Evolutionary conservation across 2,329 filamentous ascomycete genomes (phyloP).

Genomic region (Tricladium varicosporioides): DNA sequence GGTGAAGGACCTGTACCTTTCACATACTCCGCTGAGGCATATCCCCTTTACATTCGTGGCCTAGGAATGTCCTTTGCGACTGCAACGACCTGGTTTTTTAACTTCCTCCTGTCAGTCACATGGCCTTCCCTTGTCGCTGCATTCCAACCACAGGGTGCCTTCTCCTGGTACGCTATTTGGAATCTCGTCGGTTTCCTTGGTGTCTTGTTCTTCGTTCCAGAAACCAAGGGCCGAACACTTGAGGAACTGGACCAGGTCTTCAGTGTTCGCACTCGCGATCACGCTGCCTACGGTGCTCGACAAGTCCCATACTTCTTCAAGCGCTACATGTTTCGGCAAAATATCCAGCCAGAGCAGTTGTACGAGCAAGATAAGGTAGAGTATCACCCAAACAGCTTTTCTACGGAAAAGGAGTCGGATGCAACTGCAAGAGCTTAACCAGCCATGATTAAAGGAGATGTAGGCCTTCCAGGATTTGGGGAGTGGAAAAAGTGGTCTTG

Average conservation of each 20-base stretch:
- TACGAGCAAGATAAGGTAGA: conserved; percentile 3
- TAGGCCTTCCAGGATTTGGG: too few species aligned
- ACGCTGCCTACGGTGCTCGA: conserved; percentile 26
- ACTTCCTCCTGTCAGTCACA: conserved; percentile 57
- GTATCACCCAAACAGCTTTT: conserved; percentile 8
- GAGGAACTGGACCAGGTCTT: conserved; percentile 11
- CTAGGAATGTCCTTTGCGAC: conserved; percentile 61
- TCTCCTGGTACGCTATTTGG: conserved; percentile 51
- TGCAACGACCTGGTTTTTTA: conserved; percentile 57
- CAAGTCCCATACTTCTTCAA: conserved; percentile 20
- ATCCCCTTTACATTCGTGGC: conserved; percentile 39
- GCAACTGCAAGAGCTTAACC: conserved; percentile 9
- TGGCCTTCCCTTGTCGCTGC: conserved; percentile 19
- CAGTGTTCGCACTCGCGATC: conserved; percentile 5
- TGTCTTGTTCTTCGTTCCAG: conserved; percentile 10
- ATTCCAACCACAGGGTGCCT: conserved; percentile 40
- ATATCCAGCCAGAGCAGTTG: conserved; percentile 15
- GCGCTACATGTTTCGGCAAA: conserved; percentile 12
- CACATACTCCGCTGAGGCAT: conserved; percentile 11
- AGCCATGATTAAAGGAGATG: too few species aligned
- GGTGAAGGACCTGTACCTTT: conserved; percentile 10
- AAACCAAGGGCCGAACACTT: conserved; percentile 7
- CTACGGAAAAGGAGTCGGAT: conserved; percentile 8
- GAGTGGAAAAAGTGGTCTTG: too few species aligned
- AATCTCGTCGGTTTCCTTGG: conserved; percentile 35